Base-by-base conservation (phyloP, 805 yeast genomes). In the Clavispora vitiphila region DNA sequence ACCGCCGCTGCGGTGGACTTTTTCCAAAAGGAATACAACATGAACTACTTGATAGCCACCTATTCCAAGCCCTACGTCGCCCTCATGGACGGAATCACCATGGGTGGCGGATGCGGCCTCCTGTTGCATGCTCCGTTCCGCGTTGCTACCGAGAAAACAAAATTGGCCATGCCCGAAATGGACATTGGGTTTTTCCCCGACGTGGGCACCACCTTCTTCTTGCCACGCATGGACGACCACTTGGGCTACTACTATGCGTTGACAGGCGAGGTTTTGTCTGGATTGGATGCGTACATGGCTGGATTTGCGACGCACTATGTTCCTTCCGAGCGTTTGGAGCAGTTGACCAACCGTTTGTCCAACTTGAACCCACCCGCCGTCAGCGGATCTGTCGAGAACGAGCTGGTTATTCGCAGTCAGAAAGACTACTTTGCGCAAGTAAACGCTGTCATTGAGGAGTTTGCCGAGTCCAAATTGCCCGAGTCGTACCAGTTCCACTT, bases 21-120 rank as follows among this genome's bases (percentile, higher is more conserved):
- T 64, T 91, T 93, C 69, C 76, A 78, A 46, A 61, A 72, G 41
- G 98, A 91, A 65, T 91, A 93, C 67, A 78, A 82, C 47, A 67
- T 93, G 56, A 81, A 93, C 69, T 85, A 81, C 56, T 67, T 83
- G 38, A 70, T 90, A 46, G 82, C 95, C 8, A 81, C 91, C n/a
- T 89, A 80, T 54, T 69, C 81, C 44, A 91, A 89, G 68, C 98
- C 98, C 1, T 74, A 86, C 46, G 81, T 93, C n/a, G 72, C 95
- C 0, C 56, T 88, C 29, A 82, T 85, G 80, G 83, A 93, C 58
- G 97, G 98, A 18, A 86, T 91, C 54, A 87, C 91, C 21, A 88
- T 93, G 96, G 99, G 98, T 41, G 98, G 98, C 39, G 98, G 98
- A 53, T 96, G 89, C 34, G 98, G 99, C 4, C 68, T 93, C 35